phyloP scores from a whole-genome alignment of 495 filamentous ascomycete genomes.

The Trichoderma asperelloides region DNA sequence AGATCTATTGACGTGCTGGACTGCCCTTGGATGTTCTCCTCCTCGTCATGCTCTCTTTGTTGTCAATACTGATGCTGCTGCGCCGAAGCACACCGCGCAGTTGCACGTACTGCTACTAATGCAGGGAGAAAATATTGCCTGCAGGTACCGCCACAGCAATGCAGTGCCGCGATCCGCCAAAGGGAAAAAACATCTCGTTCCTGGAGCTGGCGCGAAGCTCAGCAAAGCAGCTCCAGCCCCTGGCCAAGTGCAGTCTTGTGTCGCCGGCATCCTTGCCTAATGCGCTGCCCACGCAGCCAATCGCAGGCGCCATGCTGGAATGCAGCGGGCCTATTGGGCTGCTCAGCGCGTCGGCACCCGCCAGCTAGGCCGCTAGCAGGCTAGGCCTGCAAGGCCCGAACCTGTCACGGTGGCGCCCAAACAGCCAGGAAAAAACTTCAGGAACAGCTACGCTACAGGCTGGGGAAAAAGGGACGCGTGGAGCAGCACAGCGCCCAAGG shows the following conservation, averaged over 20 bases:
- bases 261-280: not conserved
- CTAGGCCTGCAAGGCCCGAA: not conserved
- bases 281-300: constrained; percentile 7
- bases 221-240: not conserved
- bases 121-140: not conserved
- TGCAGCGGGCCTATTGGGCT: constrained; percentile 7
- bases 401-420: not conserved
- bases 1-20: too few species aligned
- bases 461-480: constrained; percentile 7
- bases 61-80: too few species aligned
- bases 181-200: not conserved
- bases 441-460: not conserved
- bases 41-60: too few species aligned
- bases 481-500: not conserved
- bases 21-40: too few species aligned
- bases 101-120: too few species aligned
- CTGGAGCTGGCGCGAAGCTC: not conserved
- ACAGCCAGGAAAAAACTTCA: not conserved
- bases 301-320: constrained; percentile 1
- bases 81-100: too few species aligned
- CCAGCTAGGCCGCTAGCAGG: not conserved
- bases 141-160: not conserved
- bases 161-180: not conserved
- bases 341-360: not conserved
- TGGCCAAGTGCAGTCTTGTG: constrained; percentile 1